A percentile compares a stretch with the other conserved stretches of the same genome.
Evolutionary conservation across 2,329 filamentous ascomycete species (phyloP).

Genomic region (Fonsecaea pugnacius): DNA sequence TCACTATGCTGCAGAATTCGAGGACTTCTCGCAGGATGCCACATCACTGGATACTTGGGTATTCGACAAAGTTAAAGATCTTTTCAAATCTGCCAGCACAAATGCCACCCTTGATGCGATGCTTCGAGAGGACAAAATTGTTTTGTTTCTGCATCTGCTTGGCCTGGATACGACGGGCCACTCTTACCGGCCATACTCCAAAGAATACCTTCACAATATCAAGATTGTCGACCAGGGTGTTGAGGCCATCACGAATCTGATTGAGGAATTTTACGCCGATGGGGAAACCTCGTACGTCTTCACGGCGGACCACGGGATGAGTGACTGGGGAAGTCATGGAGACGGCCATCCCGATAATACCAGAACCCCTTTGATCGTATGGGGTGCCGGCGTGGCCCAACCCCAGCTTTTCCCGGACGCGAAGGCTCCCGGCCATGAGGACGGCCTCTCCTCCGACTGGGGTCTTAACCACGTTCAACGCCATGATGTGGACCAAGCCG

Average conservation of each 20-base stretch:
- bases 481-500: conserved; percentile 91
- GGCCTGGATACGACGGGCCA: conserved; percentile 92
- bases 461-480: conserved; percentile 76
- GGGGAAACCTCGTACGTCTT: conserved; percentile 92
- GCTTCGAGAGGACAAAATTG: conserved; percentile 79
- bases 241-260: conserved; percentile 76
- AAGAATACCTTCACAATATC: conserved; percentile 93
- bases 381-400: conserved; percentile 87
- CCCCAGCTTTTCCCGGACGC: conserved; percentile 63
- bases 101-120: conserved; percentile 75
- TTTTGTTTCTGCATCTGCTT: conserved; percentile 94
- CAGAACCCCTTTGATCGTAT: conserved; percentile 85
- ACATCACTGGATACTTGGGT: conserved; percentile 88
- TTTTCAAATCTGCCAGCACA: conserved; percentile 78
- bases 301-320: conserved; percentile 98
- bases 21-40: conserved; percentile 87
- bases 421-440: conserved; percentile 80
- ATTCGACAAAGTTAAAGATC: conserved; percentile 85
- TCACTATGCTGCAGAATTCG: conserved; percentile 79
- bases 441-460: conserved; percentile 87
- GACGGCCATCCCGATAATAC: conserved; percentile 98
- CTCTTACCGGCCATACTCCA: conserved; percentile 83
- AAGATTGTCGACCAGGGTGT: conserved; percentile 92
- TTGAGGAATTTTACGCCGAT: conserved; percentile 85
- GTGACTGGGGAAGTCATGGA: conserved; percentile 98